Base-by-base conservation (phyloP, 208 protist species). In the Leishmania guyanensis region DNA sequence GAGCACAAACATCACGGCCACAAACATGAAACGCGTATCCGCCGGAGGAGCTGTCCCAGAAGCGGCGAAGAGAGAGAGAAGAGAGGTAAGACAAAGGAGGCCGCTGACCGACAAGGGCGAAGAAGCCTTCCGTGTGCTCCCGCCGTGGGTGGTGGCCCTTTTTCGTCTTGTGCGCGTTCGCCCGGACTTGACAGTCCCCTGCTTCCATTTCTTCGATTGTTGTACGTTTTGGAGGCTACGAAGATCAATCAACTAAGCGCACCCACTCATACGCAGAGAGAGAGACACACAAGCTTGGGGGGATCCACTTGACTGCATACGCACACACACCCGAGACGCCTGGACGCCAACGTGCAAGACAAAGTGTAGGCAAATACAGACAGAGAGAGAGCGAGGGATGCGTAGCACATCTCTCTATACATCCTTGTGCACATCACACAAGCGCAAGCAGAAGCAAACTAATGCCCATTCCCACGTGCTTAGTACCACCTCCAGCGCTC, bases 401-500 rank as follows among this genome's bases (percentile, higher is more conserved):
- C 39, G 33, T 51, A 29, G 39, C 26, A 51, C 36, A 77, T 39
- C 29, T 77, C 5, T 29, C 16, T 22, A 53, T 36, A 39, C 39
- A 9, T 46, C 26, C 48, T 4, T 75, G 69, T 36, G 69, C 5
- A 43, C 54, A 14, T 29, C 8, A 53, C 22, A 76, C 17, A 78
- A 75, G 17, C 46, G 68, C 26, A 65, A 84, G 64, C n/a, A 78
- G 68, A 74, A 78, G 76, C 62, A 77, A 58, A 58, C 29, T 39
- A 14, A 16, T 53, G 48, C 69, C 12, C 69, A 46, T 33, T 54
- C 10, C 17, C 9, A 36, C 33, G 17, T 50, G 9, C 60, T 78
- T 90, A 98, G 81, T 98, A 98, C 93, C 93, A 96, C 51, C 95
- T 87, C 95, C 95, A 98, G 64, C 95, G 95, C 85, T 98, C 93